phyloP scores from a whole-genome alignment of 1,284 basidiomycete genomes.

The Chondrostereum purpureum region DNA sequence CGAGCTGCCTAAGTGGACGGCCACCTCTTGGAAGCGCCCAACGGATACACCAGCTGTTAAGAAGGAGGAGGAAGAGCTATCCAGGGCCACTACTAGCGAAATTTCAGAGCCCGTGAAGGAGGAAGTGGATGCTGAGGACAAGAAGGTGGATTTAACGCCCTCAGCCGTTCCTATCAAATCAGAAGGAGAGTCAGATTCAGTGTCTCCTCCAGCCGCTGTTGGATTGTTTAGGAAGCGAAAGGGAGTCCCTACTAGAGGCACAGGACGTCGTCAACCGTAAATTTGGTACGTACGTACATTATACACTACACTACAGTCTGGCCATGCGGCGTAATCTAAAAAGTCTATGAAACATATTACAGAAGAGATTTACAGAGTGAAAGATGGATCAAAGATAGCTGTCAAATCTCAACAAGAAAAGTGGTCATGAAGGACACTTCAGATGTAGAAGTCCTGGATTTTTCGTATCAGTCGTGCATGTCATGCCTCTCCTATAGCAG shows the following conservation, averaged over 20 bases:
- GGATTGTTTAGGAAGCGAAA: slow-evolving; percentile 39
- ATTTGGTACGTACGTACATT: too few species aligned
- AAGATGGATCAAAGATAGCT: too few species aligned
- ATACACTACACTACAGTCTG: too few species aligned
- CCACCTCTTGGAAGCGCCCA: slow-evolving; percentile 26
- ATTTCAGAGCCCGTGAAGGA: slow-evolving; percentile 10
- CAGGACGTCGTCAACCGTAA: neutral
- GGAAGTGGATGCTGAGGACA: slow-evolving; percentile 12
- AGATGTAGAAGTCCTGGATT: neutral
- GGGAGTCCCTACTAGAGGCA: slow-evolving; percentile 2
- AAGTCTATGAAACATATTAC: too few species aligned
- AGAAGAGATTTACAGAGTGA: too few species aligned
- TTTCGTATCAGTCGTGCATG: neutral
- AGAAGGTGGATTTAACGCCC: slow-evolving; percentile 14
- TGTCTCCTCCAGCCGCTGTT: slow-evolving; percentile 13
- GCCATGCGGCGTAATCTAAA: too few species aligned
- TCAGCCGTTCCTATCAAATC: neutral
- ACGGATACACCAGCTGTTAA: slow-evolving; percentile 15
- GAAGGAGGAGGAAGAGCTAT: neutral
- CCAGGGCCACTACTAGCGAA: slow-evolving; percentile 3
- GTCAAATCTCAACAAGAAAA: too few species aligned
- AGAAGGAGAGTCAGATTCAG: slow-evolving; percentile 1
- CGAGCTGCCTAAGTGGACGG: slow-evolving; percentile 26
- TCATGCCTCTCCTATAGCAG: neutral
- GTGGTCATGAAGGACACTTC: neutral